Evolutionary conservation across 2,329 filamentous ascomycete genomes (phyloP), one percentile per base, ranked within the genome.

Genomic region (Aspergillus melleus): DNA sequence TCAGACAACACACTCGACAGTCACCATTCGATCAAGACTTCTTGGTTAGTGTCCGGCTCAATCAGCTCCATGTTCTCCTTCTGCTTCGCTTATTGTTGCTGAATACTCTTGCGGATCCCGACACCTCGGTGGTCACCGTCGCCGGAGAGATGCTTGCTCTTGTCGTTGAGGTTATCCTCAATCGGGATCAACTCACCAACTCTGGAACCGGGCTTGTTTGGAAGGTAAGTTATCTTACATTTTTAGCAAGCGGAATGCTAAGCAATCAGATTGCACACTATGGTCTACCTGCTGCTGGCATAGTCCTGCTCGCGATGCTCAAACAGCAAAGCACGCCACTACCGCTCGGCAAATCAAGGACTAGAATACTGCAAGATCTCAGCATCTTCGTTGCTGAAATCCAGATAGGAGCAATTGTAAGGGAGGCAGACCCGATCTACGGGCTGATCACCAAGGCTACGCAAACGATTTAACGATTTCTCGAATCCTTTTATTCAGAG

Each of bases 311-410:
- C 6, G 36, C 36, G 16, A n/a, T 42, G 36, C 36, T 42, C 36
- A 42, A 42, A 8, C 14, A 42, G 36, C 36, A n/a, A 42, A 42
- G 14, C 16, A n/a, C 36, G 6, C 36, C 14, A n/a, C 36, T 42
- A 42, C 36, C 36, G 36, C 36, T 42, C 16, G 36, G 36, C 16
- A 42, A 42, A 42, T 42, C 36, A 8, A 42, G 36, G 36, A 42
- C 36, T 4, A 42, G 14, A 8, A 42, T 42, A 42, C 5, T 42
- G 16, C 36, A 42, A 42, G 12, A 42, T 3, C 16, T 42, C 36
- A 70, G 63, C 44, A 65, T 71, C 6, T 71, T 73, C n/a, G 68
- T 70, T 2, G 68, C 67, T 6, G 69, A 72, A 53, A 62, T 72
- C 4, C 64, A 67, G 30, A 63, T 66, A 9, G 69, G 69, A 6